Base-by-base conservation (phyloP, 495 filamentous ascomycete species). In the Neurospora sp. region DNA sequence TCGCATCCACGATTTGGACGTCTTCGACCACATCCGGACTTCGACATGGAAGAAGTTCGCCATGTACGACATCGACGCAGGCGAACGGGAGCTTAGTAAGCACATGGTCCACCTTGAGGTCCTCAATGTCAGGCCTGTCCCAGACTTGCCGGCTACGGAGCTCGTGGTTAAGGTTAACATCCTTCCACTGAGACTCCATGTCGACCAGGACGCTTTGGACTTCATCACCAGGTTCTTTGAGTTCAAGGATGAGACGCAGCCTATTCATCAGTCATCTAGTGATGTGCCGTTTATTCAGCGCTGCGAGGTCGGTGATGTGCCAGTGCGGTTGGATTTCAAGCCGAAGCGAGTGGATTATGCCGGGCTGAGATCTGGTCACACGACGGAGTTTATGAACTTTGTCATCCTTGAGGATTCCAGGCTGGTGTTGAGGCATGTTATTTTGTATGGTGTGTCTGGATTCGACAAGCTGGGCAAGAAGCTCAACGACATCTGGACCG, bases 381-480 rank as follows among this genome's bases (percentile, higher is more conserved):
- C 96, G 2, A 97, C 93, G 1, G 96, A 99, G 80, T 96, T 99
- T 79, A 98, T 98, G 96, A 98, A 99, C 82, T 97, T 99, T 80
- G 88, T 98, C 76, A 92, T 96, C 54, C 89, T 99, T 15, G 95
- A 99, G 73, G 89, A 92, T 71, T 88, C 94, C 3, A 90, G 96
- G 73, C 91, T 99, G 88, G 88, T 93, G 1, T 86, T 99, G 62
- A 88, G 91, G 15, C 96, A 94, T 78, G 91, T 92, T 42, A 97
- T 98, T 73, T 89, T 98, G 34, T 98, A 97, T 77, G 96, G 96
- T 54, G 89, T 97, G 9, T 90, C 90, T 6, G 94, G 96, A 0
- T 96, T 98, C 76, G 93, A 97, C 75, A 91, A 90, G 72, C 87
- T 99, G 34, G 92, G 94, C 39, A 88, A 93, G 77, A 93, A 90